These are phyloP conservation scores for Ophiostoma novo-ulmi DNA, from an alignment of 2,329 filamentous ascomycete species.

Conservation along the genomic window DNA sequence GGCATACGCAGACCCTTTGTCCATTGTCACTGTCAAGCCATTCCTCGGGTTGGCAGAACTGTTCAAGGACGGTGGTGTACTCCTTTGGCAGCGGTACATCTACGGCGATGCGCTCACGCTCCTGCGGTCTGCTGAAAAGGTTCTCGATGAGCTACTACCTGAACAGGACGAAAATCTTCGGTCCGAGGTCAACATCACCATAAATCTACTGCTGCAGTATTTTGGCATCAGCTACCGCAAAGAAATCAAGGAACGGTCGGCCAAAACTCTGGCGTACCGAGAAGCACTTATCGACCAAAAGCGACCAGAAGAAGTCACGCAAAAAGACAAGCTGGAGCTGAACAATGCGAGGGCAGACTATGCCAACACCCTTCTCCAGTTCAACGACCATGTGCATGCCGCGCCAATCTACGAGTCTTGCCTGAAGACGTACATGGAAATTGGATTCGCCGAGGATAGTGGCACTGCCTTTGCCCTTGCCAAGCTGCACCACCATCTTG, in stretches of 20 bases:
- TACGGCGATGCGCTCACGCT: constrained; percentile 24
- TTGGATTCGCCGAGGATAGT: constrained; percentile 14
- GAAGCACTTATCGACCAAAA: neutral
- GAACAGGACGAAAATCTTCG: constrained; percentile 10
- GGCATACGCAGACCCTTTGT: constrained; percentile 25
- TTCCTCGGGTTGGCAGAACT: constrained; percentile 24
- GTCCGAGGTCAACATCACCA: constrained; percentile 24
- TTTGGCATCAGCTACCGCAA: constrained; percentile 27
- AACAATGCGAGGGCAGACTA: constrained; percentile 26
- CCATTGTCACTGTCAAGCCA: constrained; percentile 25
- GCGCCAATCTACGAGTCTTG: constrained; percentile 26
- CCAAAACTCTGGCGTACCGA: constrained; percentile 15
- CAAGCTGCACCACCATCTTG: constrained; percentile 27
- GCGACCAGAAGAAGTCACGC: neutral
- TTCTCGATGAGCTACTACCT: constrained; percentile 22
- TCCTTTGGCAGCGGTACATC: constrained; percentile 26
- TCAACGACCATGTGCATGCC: constrained; percentile 24
- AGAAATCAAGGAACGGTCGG: constrained; percentile 24
- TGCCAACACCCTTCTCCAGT: constrained; percentile 28
- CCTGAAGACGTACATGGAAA: constrained; percentile 20
- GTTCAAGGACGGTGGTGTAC: constrained; percentile 27
- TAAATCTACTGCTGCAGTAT: constrained; percentile 26
- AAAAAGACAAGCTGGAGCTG: constrained; percentile 19
- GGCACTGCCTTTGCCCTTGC: constrained; percentile 24
- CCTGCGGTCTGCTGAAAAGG: constrained; percentile 25